phyloP scores from a whole-genome alignment of 2,329 filamentous ascomycete species.

The Sporothrix phasma region DNA sequence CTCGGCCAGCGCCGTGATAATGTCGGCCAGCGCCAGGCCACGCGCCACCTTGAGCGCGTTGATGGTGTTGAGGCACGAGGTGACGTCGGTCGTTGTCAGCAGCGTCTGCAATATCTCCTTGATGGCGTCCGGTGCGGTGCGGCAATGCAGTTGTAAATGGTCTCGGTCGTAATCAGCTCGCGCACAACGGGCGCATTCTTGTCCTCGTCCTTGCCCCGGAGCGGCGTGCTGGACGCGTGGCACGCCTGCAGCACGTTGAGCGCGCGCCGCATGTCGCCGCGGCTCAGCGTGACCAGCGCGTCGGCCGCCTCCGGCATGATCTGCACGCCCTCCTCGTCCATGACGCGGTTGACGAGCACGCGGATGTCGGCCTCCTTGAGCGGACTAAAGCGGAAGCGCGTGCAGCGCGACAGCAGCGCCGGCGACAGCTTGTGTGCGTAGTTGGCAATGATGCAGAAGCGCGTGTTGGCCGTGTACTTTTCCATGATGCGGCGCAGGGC shows the following conservation, averaged over 20 bases:
- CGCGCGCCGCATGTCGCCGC: constrained; percentile 91
- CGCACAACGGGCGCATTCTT: constrained; percentile 57
- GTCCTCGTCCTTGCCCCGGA: constrained; percentile 43
- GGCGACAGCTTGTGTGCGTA: constrained; percentile 97
- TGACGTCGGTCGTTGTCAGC: constrained; percentile 76
- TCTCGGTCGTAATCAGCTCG: constrained; percentile 76
- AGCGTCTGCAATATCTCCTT: constrained; percentile 74
- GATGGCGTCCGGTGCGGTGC: constrained; percentile 83
- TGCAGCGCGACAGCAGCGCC: constrained; percentile 84
- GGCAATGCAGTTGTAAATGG: constrained; percentile 95
- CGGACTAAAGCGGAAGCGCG: constrained; percentile 88
- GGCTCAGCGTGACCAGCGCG: constrained; percentile 75
- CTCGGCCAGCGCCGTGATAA: constrained; percentile 76
- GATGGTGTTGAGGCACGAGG: constrained; percentile 77
- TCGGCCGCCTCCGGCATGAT: constrained; percentile 74
- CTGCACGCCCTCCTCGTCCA: constrained; percentile 75
- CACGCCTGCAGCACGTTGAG: constrained; percentile 95
- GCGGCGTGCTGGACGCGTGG: constrained; percentile 76
- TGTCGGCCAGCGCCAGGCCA: constrained; percentile 85
- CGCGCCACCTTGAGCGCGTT: constrained; percentile 78
- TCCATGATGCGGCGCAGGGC: constrained; percentile 95
- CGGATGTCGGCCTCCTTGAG: constrained; percentile 83
- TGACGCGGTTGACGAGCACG: constrained; percentile 75
- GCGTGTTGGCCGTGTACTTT: constrained; percentile 94
- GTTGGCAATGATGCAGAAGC: constrained; percentile 98